Percentiles rank a stretch among this genome's conserved stretches.
Evolutionary conservation across 441 rosid genomes (phyloP).

Genomic region (Daphne laureola): DNA sequence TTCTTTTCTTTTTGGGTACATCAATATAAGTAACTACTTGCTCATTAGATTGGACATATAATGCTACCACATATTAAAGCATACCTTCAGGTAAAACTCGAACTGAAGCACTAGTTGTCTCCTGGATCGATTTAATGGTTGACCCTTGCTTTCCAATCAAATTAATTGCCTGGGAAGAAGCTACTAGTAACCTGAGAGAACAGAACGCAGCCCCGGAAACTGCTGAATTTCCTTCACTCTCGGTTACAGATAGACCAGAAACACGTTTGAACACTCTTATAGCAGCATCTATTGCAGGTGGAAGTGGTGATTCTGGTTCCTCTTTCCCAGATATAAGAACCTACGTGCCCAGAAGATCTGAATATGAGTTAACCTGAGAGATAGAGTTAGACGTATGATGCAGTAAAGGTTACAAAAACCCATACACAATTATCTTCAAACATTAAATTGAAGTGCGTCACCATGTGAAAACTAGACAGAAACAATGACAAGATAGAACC

Average conservation of each 20-base stretch:
- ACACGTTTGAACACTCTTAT: constrained; percentile 48
- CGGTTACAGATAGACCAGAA: constrained; percentile 27
- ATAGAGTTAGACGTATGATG: too few species aligned
- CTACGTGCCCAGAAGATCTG: constrained; percentile 15
- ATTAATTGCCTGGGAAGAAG: constrained; percentile 45
- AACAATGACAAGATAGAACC: too few species aligned
- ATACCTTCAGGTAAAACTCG: constrained; percentile 44
- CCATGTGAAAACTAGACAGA: too few species aligned
- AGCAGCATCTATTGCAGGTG: constrained; percentile 59
- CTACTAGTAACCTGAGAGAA: constrained; percentile 40
- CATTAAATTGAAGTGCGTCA: too few species aligned
- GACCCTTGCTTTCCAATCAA: constrained; percentile 56
- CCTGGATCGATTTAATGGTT: constrained; percentile 41
- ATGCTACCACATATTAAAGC: constrained; percentile 1
- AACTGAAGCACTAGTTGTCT: constrained; percentile 33
- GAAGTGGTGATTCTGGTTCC: constrained; percentile 34
- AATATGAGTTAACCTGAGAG: too few species aligned
- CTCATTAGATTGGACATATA: neutral
- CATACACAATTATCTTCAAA: too few species aligned
- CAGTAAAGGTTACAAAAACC: too few species aligned
- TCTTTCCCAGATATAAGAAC: constrained; percentile 53
- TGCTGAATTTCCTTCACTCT: constrained; percentile 22
- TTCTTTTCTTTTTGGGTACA: neutral
- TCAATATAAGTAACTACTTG: too few species aligned
- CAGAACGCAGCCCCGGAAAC: constrained; percentile 33